These are phyloP conservation scores for Xylaria sp. DNA, from an alignment of 2,329 filamentous ascomycete species.

Conservation along the genomic window DNA sequence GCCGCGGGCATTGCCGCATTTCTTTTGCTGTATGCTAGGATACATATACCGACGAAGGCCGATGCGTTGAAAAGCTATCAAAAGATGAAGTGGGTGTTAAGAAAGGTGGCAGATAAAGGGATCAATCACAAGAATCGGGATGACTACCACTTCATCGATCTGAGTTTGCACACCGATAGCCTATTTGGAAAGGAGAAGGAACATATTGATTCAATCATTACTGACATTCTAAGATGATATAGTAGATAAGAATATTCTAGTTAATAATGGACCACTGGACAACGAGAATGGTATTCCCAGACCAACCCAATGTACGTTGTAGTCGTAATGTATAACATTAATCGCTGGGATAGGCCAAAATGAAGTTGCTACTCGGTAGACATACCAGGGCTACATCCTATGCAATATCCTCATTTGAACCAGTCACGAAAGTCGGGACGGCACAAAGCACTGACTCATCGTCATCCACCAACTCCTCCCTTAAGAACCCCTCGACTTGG, in stretches of 20 bases:
- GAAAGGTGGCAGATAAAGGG: constrained; percentile 3
- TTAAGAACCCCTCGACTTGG: not conserved
- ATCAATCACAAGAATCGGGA: not conserved
- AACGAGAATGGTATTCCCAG: too few relatives aligned
- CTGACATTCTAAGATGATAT: not conserved
- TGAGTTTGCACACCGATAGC: not conserved
- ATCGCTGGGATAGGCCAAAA: too few relatives aligned
- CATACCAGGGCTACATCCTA: not conserved
- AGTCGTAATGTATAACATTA: too few relatives aligned
- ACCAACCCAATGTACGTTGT: not conserved
- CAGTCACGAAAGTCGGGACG: not conserved
- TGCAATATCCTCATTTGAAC: not conserved
- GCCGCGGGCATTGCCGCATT: not conserved
- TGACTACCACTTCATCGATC: not conserved
- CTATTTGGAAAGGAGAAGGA: constrained; percentile 7
- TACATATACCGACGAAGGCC: not conserved
- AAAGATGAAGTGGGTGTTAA: not conserved
- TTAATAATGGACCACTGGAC: too few relatives aligned
- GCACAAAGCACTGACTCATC: not conserved
- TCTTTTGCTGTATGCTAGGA: not conserved
- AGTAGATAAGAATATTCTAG: too few relatives aligned
- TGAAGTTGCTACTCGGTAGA: too few relatives aligned
- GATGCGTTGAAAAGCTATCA: not conserved
- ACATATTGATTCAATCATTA: not conserved
- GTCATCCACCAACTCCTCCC: not conserved